Base-by-base conservation (phyloP, 2,329 filamentous ascomycete genomes). In the Cadophora gregata region DNA sequence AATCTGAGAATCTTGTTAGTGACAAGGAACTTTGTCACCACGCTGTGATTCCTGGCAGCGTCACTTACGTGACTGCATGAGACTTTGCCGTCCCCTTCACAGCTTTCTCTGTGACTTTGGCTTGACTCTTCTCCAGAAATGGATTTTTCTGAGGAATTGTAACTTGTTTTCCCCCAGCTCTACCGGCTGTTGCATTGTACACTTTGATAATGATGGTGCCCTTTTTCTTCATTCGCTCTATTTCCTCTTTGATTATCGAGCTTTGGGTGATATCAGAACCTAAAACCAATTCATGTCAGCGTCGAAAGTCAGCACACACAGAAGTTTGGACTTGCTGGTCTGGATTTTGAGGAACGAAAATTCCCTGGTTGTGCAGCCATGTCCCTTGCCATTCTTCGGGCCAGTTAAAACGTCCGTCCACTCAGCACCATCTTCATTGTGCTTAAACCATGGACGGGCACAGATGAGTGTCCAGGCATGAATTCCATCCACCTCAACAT, bases 71-170 rank as follows among this genome's bases (percentile, higher is more conserved):
- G 12, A 65, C 68, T 19, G 69, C 55, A 45, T 74, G 71, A 27
- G 60, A 68, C n/a, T 69, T 70, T 2, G 64, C 65, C 4, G 69
- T 59, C 8, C 66, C 65, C 9, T 71, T 73, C 12, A 74, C 36
- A 14, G 70, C 67, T 27, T 63, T 71, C 55, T 74, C 71, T 1
- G 68, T 70, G 3, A 73, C 66, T 0, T 53, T 27, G 0, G 9
- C 36, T 21, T 24, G 19, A 1, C 55, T 12, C 8, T 58, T 25
- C 4, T 45, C 33, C 5, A 66, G 10, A 47, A 69, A 66, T 2
- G 45, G 59, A 7, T 36, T 29, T 14, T 51, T 51, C 10, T 6
- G 14, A 2, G 25, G 59, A 16, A 8, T 61, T 14, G 50, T 53
- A 1, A 27, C 24, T 19, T 58, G 24, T 42, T 31, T 36, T 1